A percentile compares a stretch with the other conserved stretches of the same genome.
phyloP scores from a whole-genome alignment of 768 basidiomycete species.

The Pleurotus ostreatus region DNA sequence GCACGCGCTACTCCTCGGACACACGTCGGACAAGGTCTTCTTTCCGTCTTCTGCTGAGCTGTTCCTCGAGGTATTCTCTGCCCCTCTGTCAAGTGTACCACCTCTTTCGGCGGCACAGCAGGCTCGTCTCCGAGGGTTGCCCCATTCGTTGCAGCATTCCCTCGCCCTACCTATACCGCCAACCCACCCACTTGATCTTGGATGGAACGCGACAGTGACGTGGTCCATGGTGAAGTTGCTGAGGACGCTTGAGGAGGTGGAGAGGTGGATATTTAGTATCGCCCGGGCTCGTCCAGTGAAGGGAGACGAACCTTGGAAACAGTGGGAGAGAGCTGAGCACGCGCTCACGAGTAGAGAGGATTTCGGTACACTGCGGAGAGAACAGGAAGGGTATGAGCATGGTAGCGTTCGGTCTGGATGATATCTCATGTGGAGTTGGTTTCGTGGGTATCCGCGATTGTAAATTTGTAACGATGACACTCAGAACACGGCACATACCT shows the following conservation, averaged over 20 bases:
- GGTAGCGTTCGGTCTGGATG: not conserved
- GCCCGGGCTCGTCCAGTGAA: constrained; percentile 41
- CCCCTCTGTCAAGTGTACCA: not conserved
- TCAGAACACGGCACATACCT: no score
- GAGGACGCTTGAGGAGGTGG: constrained; percentile 26
- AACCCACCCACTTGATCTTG: constrained; percentile 24
- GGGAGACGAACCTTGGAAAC: constrained; percentile 53
- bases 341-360: not conserved
- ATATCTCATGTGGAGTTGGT: no score
- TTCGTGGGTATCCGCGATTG: no score
- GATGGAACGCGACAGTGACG: constrained; percentile 8
- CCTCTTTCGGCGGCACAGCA: constrained; percentile 7
- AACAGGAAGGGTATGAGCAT: not conserved
- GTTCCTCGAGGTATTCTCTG: constrained; percentile 31
- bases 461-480: no score
- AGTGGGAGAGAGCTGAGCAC: constrained; percentile 38
- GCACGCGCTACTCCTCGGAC: constrained; percentile 38
- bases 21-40: constrained; percentile 34
- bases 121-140: constrained; percentile 1
- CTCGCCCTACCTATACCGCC: constrained; percentile 14
- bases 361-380: not conserved
- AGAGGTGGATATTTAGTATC: constrained; percentile 32
- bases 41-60: constrained; percentile 28
- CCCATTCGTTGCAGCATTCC: not conserved
- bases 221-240: constrained; percentile 22